These are phyloP conservation scores for Endogone sp. DNA, from an alignment of 192 early-diverging fungal species.

Conservation along the genomic window DNA sequence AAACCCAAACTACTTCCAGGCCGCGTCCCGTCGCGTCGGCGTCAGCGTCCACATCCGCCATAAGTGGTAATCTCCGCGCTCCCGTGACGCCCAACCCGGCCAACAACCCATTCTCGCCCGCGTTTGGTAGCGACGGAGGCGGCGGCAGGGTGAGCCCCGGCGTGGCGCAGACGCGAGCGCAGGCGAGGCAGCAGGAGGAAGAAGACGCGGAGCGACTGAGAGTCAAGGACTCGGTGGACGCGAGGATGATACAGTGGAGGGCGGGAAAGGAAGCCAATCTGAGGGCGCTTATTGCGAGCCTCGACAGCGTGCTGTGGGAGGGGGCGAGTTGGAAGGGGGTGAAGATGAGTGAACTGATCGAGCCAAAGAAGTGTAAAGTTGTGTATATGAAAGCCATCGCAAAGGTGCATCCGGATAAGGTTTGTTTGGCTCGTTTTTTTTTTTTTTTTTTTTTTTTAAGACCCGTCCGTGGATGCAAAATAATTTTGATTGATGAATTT, in stretches of 20 bases:
- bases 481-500: too few relatives aligned
- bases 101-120: background rate
- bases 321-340: conserved; percentile 71
- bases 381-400: conserved; percentile 90
- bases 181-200: conserved; percentile 59
- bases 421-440: conserved; percentile 18
- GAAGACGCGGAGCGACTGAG: conserved; percentile 77
- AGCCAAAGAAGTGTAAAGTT: conserved; percentile 84
- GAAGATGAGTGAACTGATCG: conserved; percentile 81
- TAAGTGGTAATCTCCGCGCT: background rate
- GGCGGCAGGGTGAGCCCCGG: conserved; percentile 26
- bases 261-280: conserved; percentile 88
- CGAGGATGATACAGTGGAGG: conserved; percentile 71
- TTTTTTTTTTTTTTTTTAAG: background rate
- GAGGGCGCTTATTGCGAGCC: conserved; percentile 78
- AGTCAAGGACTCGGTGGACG: conserved; percentile 78
- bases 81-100: conserved; percentile 6
- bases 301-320: conserved; percentile 76
- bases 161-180: conserved; percentile 72
- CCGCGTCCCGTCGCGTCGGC: background rate
- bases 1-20: too few relatives aligned
- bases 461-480: background rate
- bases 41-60: background rate
- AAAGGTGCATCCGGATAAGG: conserved; percentile 95
- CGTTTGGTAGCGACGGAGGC: background rate